Percentiles rank a stretch among this genome's conserved stretches.
Evolutionary conservation across 208 protist species (phyloP).

Genomic region (Novymonas esmeraldas): DNA sequence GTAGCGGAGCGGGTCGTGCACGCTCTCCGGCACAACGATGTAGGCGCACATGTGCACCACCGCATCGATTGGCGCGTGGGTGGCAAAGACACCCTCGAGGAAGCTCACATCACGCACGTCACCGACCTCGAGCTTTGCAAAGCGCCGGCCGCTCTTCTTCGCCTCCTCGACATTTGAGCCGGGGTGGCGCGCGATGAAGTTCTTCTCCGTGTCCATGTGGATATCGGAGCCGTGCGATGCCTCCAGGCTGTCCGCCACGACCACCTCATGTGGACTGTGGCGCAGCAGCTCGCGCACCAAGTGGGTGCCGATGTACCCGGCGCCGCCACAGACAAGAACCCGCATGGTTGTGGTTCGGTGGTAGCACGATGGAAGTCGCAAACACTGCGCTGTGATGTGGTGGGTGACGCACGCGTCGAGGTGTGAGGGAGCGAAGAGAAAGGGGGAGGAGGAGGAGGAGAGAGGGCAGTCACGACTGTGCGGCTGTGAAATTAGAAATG

Average conservation of each 20-base stretch:
- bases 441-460: neutral
- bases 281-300: slow-evolving; percentile 93
- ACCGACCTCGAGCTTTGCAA: slow-evolving; percentile 72
- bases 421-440: neutral
- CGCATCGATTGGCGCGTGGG: slow-evolving; percentile 78
- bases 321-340: slow-evolving; percentile 96
- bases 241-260: slow-evolving; percentile 95
- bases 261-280: slow-evolving; percentile 75
- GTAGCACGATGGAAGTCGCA: neutral
- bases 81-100: slow-evolving; percentile 90
- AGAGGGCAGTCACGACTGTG: too few species aligned
- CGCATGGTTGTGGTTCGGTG: slow-evolving; percentile 35
- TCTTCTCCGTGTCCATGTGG: slow-evolving; percentile 68
- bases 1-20: slow-evolving; percentile 92
- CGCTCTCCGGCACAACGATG: slow-evolving; percentile 95
- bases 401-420: neutral
- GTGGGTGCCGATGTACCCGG: slow-evolving; percentile 98
- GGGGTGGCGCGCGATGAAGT: slow-evolving; percentile 29
- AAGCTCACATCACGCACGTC: slow-evolving; percentile 85
- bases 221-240: slow-evolving; percentile 61
- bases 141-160: slow-evolving; percentile 28
- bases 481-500: too few species aligned
- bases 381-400: neutral
- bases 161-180: slow-evolving; percentile 13
- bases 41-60: slow-evolving; percentile 96